These are phyloP conservation scores for Cordyceps fumosorosea DNA, from an alignment of 2,329 filamentous ascomycete genomes.

Conservation along the genomic window DNA sequence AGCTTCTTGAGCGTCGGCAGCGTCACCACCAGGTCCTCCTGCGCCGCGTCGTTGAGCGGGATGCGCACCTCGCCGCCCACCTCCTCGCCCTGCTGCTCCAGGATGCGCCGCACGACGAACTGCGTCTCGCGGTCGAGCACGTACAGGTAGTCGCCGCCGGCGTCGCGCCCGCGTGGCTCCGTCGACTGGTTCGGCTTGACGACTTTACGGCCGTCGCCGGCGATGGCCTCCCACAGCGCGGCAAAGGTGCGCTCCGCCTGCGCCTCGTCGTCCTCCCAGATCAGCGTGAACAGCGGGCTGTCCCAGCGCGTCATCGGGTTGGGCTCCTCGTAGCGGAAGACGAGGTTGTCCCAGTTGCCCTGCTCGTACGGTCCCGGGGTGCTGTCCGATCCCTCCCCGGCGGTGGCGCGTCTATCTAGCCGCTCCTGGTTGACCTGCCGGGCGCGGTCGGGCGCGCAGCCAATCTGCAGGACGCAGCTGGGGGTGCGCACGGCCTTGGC, in stretches of 20 bases:
- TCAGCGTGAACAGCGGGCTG: constrained; percentile 70
- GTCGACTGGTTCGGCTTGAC: constrained; percentile 72
- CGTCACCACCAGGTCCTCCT: constrained; percentile 51
- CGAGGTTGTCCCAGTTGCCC: constrained; percentile 67
- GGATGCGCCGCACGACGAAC: constrained; percentile 63
- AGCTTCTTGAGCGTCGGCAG: constrained; percentile 57
- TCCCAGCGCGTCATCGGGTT: constrained; percentile 84
- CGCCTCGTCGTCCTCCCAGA: constrained; percentile 66
- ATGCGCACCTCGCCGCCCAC: constrained; percentile 54
- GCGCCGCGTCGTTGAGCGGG: constrained; percentile 26
- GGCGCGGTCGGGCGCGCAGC: constrained; percentile 47
- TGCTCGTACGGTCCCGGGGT: constrained; percentile 40
- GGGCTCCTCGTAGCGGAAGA: constrained; percentile 80
- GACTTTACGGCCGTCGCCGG: constrained; percentile 53
- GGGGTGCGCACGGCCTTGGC: constrained; percentile 72
- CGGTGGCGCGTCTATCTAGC: constrained; percentile 29
- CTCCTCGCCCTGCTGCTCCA: constrained; percentile 64
- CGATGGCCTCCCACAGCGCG: constrained; percentile 69
- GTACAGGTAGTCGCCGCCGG: constrained; percentile 69
- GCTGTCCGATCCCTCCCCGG: constrained; percentile 12
- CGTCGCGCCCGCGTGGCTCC: constrained; percentile 55
- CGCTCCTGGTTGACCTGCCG: constrained; percentile 54
- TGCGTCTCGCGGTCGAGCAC: constrained; percentile 74
- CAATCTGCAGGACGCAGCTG: constrained; percentile 65
- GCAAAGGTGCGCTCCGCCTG: constrained; percentile 51